These are phyloP conservation scores for Carex myosuroides DNA, from an alignment of 176 grass and related monocot species.

Conservation along the genomic window DNA sequence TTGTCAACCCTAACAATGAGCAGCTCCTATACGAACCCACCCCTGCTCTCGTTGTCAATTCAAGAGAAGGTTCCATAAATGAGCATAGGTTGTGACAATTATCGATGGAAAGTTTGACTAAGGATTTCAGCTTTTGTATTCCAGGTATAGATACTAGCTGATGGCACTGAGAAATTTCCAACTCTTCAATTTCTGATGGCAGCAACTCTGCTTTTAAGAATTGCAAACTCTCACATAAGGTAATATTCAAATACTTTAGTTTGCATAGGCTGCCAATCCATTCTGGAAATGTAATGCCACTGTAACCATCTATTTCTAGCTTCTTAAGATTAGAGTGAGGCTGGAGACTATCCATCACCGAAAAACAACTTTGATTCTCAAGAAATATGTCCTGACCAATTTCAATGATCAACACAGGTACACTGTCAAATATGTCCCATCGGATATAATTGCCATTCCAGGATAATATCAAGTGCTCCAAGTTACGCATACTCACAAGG, in stretches of 20 bases:
- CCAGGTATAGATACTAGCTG: not conserved
- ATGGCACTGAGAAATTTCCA: accelerated
- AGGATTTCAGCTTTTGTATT: not conserved
- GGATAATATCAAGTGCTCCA: not conserved
- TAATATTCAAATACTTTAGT: not conserved
- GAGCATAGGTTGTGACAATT: too few species aligned
- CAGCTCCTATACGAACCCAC: too few species aligned
- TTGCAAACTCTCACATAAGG: not conserved
- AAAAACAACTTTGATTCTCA: not conserved
- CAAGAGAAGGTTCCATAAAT: too few species aligned
- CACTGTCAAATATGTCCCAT: too few species aligned
- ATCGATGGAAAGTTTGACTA: not conserved
- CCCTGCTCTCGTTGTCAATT: too few species aligned
- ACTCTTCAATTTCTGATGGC: not conserved
- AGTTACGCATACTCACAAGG: not conserved
- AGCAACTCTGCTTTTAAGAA: not conserved
- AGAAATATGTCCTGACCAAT: not conserved
- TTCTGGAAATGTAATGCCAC: not conserved
- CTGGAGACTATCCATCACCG: not conserved
- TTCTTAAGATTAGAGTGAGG: not conserved
- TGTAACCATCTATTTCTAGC: not conserved
- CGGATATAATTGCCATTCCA: not conserved
- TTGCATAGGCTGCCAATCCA: not conserved
- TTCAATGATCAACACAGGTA: not conserved
- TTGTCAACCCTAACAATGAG: too few species aligned